A percentile compares a stretch with the other conserved stretches of the same genome.
phyloP scores from a whole-genome alignment of 768 basidiomycete species.

The Hygrocybe punicea region DNA sequence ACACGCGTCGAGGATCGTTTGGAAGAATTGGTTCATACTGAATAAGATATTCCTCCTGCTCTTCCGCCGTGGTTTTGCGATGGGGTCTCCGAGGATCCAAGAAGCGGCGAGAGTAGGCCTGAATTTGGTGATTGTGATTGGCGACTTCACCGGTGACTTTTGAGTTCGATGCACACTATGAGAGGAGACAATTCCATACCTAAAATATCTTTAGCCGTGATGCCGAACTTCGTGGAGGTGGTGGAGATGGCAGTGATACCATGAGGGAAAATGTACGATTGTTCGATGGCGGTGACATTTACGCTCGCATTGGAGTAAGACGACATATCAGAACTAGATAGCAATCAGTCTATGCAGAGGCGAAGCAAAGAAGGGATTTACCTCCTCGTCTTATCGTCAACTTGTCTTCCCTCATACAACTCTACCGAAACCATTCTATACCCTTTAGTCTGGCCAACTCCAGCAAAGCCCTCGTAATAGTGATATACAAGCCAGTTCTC shows the following conservation, averaged over 20 bases:
- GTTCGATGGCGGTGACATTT: constrained; percentile 57
- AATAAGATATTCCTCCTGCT: constrained; percentile 81
- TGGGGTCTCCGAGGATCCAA: constrained; percentile 83
- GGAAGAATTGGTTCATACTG: constrained; percentile 80
- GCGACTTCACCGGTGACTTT: constrained; percentile 61
- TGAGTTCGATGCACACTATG: background rate
- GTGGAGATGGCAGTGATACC: constrained; percentile 66
- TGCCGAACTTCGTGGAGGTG: constrained; percentile 85
- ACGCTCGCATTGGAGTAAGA: constrained; percentile 49
- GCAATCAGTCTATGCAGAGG: background rate
- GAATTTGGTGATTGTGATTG: constrained; percentile 67
- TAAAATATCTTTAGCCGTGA: constrained; percentile 81
- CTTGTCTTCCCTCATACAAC: constrained; percentile 72
- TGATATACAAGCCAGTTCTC: constrained; percentile 95
- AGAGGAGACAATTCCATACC: constrained; percentile 45
- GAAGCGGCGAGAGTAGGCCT: constrained; percentile 65
- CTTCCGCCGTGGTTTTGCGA: constrained; percentile 67
- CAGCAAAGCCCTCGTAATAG: constrained; percentile 63
- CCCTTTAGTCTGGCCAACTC: constrained; percentile 54
- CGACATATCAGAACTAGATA: constrained; percentile 43
- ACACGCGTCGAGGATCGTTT: constrained; percentile 57
- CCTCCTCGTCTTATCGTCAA: constrained; percentile 74
- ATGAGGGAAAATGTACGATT: constrained; percentile 66
- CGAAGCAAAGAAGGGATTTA: constrained; percentile 31
- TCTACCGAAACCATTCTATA: constrained; percentile 79